A percentile compares a stretch with the other conserved stretches of the same genome.
phyloP scores from a whole-genome alignment of 2,329 filamentous ascomycete species.

The Hymenoscyphus occultus region DNA sequence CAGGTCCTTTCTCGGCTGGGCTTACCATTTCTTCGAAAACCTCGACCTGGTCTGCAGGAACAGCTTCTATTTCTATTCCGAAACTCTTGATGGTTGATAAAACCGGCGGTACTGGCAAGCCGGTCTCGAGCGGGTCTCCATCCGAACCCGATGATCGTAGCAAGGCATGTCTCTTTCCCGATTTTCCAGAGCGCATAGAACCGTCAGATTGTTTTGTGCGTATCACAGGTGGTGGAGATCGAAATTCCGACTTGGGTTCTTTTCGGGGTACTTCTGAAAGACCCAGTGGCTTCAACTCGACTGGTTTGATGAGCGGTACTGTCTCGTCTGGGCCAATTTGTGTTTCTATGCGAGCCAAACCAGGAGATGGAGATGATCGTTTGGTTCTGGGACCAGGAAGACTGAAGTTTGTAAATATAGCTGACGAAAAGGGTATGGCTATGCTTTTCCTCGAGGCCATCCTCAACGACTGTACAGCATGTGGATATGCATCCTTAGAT shows the following conservation, averaged over 20 bases:
- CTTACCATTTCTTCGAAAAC: not conserved
- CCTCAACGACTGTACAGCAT: conserved; percentile 23
- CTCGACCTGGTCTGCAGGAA: not conserved
- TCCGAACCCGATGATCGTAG: conserved; percentile 28
- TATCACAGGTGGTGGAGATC: not conserved
- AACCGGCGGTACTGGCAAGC: conserved; percentile 28
- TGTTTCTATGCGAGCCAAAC: not conserved
- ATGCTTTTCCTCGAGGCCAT: conserved; percentile 18
- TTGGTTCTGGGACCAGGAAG: conserved; percentile 28
- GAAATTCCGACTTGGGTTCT: not conserved
- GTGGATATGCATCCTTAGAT: conserved; percentile 28
- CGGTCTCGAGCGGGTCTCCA: conserved; percentile 23
- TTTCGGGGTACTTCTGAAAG: not conserved
- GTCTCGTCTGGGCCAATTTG: conserved; percentile 1
- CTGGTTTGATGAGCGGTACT: conserved; percentile 1
- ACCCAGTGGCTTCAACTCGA: conserved; percentile 7
- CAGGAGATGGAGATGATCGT: not conserved
- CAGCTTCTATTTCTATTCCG: not conserved
- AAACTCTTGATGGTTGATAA: conserved; percentile 20
- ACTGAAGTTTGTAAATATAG: conserved; percentile 32
- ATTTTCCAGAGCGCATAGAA: conserved; percentile 23
- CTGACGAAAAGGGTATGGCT: conserved; percentile 21
- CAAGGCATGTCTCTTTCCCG: conserved; percentile 28
- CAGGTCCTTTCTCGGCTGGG: not conserved
- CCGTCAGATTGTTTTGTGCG: conserved; percentile 20